Percentiles rank a stretch among this genome's conserved stretches.
Conservation (phyloP, 805 yeast genomes). For the Candida verbasci region DNA sequence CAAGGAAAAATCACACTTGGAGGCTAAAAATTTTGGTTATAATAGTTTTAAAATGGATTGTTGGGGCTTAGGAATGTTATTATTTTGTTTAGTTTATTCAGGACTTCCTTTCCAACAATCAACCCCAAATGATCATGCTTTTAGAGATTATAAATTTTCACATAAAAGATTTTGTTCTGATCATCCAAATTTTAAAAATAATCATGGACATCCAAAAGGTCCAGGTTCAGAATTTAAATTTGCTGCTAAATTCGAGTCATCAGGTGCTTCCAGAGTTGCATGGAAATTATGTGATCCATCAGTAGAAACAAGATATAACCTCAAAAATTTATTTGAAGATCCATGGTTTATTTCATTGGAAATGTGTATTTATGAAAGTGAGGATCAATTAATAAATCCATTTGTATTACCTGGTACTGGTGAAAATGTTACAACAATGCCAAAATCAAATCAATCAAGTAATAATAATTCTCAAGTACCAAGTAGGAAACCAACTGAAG, state of each 20-base stretch:
- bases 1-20: conserved; percentile 29
- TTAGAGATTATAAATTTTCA: conserved; percentile 50
- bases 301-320: conserved; percentile 46
- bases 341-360: conserved; percentile 60
- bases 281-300: conserved; percentile 74
- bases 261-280: conserved; percentile 63
- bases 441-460: conserved; percentile 11
- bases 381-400: conserved; percentile 35
- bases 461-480: conserved; percentile 23
- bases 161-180: conserved; percentile 38
- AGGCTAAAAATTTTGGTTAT: conserved; percentile 40
- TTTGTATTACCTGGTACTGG: conserved; percentile 26
- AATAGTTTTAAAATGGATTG: conserved; percentile 67
- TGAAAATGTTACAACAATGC: conserved; percentile 7
- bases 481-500: conserved; percentile 28
- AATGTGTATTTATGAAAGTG: conserved; percentile 54
- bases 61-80: conserved; percentile 69
- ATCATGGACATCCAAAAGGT: conserved; percentile 41
- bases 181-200: conserved; percentile 47
- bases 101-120: conserved; percentile 60
- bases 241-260: conserved; percentile 56
- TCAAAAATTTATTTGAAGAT: conserved; percentile 53
- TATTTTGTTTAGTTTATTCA: conserved; percentile 56
- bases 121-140: conserved; percentile 42
- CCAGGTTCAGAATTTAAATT: conserved; percentile 73